Base-by-base conservation (phyloP, 106 monocot genomes). In the Gastrodia elata region DNA sequence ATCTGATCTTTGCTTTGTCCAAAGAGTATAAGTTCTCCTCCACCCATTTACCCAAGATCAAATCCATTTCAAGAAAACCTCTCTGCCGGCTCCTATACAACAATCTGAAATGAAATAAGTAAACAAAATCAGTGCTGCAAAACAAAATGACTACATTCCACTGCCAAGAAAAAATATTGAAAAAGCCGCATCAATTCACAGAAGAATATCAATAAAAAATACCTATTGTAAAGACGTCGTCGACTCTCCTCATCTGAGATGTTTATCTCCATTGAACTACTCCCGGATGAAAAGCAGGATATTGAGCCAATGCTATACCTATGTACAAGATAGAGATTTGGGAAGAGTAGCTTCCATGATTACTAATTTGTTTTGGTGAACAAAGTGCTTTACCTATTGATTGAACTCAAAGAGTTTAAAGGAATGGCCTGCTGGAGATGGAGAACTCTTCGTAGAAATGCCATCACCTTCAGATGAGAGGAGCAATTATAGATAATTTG, bases 21-120 rank as follows among this genome's bases (percentile, higher is more conserved):
- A 97, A 77, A 38, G 84, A 79, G 1, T 64, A 73, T 36, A 97
- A 80, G 70, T 97, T 86, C 78, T 88, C 90, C 86, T 90, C 90
- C 6, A 97, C 92, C 92, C 96, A 97, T 16, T 78, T 93, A n/a
- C 96, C 96, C 79, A 97, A 68, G 26, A 97, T 84, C 76, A 97
- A 75, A 71, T 97, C 96, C 67, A 97, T 59, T 71, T 97, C 97
- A 64, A 93, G 82, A 74, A 90, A 97, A 14, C 97, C 97, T n/a
- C 97, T 74, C 65, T 97, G 93, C 69, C 82, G 88, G 81, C 97
- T 97, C 68, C 97, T 80, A 76, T 93, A 97, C 77, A 90, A 46
- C 80, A 92, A 77, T 43, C 88, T 91, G 65, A 33, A 69, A 4
- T 74, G 14, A 72, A 58, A 36, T 24, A 39, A 38, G 75, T 38